Evolutionary conservation across 192 early-diverging fungal species (phyloP), one percentile per base, ranked within the genome.

Genomic region (Coemansia sp.): DNA sequence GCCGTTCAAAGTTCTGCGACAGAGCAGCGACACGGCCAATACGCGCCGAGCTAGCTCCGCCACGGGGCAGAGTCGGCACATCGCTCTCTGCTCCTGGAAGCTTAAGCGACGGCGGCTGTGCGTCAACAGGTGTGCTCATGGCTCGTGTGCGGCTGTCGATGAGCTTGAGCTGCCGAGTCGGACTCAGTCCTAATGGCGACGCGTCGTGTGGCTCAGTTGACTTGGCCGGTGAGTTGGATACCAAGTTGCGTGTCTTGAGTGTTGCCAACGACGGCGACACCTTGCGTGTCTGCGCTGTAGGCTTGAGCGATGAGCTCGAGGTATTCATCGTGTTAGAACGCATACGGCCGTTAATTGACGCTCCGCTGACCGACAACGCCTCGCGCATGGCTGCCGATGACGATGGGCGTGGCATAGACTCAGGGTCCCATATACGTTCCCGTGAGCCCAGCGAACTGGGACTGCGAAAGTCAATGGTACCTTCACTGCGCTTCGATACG

Each of bases 1-100:
- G 53, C 31, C 71, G 67, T 64, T 79, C 78, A 75, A 81, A 81
- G 65, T 69, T 81, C 63, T 81, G 78, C 47, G 78, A 81, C 45
- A 81, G 25, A 12, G 78, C 78, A 1, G 78, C 78, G 3, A 81
- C 78, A 2, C 78, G 78, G 6, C 78, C 78, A 55, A 81, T 81
- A 16, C 78, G 72, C 26, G 78, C 78, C 1, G 63, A 43, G 53
- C 38, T 70, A 7, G 68, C 19, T 8, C 55, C 52, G 5, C 21
- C 7, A 14, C 55, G 58, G 43, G 57, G n/a, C 58, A 56, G 49
- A 23, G 21, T 6, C 25, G 25, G 31, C 41, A 11, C 56, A 22
- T 41, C 25, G 41, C 37, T 72, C 1, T 47, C 25, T 1, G 16
- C 16, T 4, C 41, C 27, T 1, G 59, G n/a, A 14, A 48, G 26